Evolutionary conservation across 768 basidiomycete genomes (phyloP).

Genomic region (Leccinum aurantiacum): DNA sequence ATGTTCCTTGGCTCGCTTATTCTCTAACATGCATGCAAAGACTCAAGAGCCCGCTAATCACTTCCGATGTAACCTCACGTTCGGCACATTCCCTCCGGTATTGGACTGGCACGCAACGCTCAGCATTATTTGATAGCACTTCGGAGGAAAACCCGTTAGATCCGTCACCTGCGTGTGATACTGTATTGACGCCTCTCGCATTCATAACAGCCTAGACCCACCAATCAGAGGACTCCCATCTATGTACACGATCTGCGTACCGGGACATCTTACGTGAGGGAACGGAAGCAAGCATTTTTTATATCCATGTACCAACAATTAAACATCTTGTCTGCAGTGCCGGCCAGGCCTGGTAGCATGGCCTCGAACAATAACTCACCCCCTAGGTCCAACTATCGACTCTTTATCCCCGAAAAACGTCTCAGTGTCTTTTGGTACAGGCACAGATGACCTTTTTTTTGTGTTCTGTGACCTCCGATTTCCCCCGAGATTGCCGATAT

Average conservation of each 20-base stretch:
- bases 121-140: neutral
- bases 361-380: neutral
- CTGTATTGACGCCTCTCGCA: no score
- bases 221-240: neutral
- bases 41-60: neutral
- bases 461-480: neutral
- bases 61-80: neutral
- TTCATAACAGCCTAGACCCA: neutral
- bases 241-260: neutral
- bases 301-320: neutral
- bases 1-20: neutral
- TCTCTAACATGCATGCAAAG: neutral
- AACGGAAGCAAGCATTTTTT: neutral
- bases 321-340: neutral
- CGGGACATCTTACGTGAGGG: no score
- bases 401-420: neutral
- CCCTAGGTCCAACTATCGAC: neutral
- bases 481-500: neutral
- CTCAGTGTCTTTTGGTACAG: neutral
- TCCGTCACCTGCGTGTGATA: neutral
- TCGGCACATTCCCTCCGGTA: neutral
- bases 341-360: neutral
- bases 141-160: neutral
- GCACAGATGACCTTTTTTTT: neutral
- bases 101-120: neutral